Evolutionary conservation across 176 grass and related monocot genomes (phyloP), one percentile per base, ranked within the genome.

Genomic region (Lolium rigidum): DNA sequence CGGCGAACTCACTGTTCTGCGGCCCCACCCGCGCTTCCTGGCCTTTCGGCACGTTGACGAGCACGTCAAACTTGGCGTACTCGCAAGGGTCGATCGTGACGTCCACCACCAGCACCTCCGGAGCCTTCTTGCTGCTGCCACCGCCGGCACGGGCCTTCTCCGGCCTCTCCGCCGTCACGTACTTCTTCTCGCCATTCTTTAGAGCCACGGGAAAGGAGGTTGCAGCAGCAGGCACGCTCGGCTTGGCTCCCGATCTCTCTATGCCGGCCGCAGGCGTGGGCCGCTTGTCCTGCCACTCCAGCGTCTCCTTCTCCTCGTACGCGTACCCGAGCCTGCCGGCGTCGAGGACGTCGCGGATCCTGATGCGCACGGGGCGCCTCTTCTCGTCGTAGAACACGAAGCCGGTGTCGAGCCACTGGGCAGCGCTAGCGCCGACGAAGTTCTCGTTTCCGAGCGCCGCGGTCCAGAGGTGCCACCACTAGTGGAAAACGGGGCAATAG

Each of bases 381-480:
- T 74, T 74, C 71, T 74, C 71, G 13, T 74, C 71, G 22, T 74
- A 74, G 71, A 74, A 74, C 21, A 74, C 71, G 71, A 74, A 74
- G 21, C 71, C 13, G 6, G 71, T 74, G 71, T 74, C 46, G 46
- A 48, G 71, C 71, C 71, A 74, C 20, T 74, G 44, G 13, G n/a
- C 43, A 5, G n/a, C 6, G 70, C 46, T 47, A 22, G 71, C 46
- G 3, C 46, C 21, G 17, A 31, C 22, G 47, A 77, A 68, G 49
- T 25, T 24, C 6, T 12, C 1, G 56, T 48, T 9, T 22, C 88
- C 52, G 48, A 86, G 82, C 49, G 9, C 7, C 70, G 62, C 76
- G 77, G n/a, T 4, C 82, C 82, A 90, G 8, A 90, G n/a, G 46
- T 85, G 51, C 88, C 88, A 90, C 31, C n/a, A n/a, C n/a, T n/a